Evolutionary conservation across 2,329 filamentous ascomycete species (phyloP).

Genomic region (Rutstroemia sp.): DNA sequence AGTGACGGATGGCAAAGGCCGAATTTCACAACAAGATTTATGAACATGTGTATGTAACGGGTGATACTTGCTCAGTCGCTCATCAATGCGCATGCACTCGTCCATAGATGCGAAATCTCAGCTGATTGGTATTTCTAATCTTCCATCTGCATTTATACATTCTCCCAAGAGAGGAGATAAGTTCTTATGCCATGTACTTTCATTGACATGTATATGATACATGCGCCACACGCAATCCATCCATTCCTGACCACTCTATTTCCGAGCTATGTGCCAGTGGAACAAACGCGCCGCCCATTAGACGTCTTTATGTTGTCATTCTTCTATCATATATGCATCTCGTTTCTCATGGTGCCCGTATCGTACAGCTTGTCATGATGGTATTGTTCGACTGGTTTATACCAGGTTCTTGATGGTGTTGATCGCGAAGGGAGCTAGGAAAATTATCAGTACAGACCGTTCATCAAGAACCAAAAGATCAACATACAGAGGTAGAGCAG

Average conservation of each 20-base stretch:
- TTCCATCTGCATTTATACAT: too few species aligned
- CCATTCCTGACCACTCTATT: not conserved
- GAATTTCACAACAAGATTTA: too few species aligned
- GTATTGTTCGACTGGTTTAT: constrained; percentile 23
- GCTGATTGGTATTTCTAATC: too few species aligned
- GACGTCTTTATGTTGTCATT: not conserved
- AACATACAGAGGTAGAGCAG: constrained; percentile 70
- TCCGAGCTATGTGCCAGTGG: not conserved
- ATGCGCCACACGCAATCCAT: not conserved
- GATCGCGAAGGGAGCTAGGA: constrained; percentile 46
- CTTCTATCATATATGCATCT: not conserved
- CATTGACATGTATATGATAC: too few species aligned
- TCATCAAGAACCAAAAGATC: not conserved
- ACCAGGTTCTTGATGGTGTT: constrained; percentile 45
- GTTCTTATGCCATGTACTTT: too few species aligned
- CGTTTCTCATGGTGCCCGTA: not conserved
- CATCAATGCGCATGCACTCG: too few species aligned
- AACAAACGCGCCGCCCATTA: not conserved
- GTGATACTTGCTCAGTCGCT: too few species aligned
- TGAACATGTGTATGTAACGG: too few species aligned
- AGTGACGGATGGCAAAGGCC: not conserved
- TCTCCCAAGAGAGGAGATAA: too few species aligned
- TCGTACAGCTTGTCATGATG: constrained; percentile 1
- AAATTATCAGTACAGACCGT: constrained; percentile 3
- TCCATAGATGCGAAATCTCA: too few species aligned